Evolutionary conservation across 2,329 filamentous ascomycete genomes (phyloP).

Genomic region (Diplodia intermedia): DNA sequence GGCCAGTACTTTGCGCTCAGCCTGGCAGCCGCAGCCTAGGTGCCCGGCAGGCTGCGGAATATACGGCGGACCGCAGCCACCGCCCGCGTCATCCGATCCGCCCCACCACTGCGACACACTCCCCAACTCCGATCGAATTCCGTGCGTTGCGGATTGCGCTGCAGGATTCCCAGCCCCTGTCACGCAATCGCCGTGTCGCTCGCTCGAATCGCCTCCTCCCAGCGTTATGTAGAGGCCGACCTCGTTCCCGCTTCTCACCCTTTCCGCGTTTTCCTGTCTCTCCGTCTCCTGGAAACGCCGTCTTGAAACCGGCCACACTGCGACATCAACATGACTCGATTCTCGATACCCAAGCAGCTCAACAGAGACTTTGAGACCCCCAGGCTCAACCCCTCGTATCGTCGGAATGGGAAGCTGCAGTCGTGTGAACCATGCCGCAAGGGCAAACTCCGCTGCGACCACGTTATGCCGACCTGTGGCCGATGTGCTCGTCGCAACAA

Average conservation of each 20-base stretch:
- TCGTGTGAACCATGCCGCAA: constrained; percentile 47
- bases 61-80: constrained; percentile 12
- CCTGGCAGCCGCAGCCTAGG: background rate
- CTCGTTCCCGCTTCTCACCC: background rate
- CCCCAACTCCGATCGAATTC: constrained; percentile 25
- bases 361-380: constrained; percentile 5
- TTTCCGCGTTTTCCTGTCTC: background rate
- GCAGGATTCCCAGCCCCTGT: background rate
- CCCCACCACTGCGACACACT: background rate
- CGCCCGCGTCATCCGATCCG: background rate
- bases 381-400: constrained; percentile 34
- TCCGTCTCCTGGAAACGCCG: constrained; percentile 9
- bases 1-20: constrained; percentile 1
- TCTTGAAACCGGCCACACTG: background rate
- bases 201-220: background rate
- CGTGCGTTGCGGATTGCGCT: background rate
- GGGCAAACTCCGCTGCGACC: constrained; percentile 37
- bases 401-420: constrained; percentile 49
- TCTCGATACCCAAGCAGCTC: constrained; percentile 22
- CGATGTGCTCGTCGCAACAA: constrained; percentile 43
- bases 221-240: background rate
- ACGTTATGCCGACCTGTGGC: constrained; percentile 46
- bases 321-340: constrained; percentile 17
- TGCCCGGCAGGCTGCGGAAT: background rate
- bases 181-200: background rate